A percentile compares a stretch with the other conserved stretches of the same genome.
These are phyloP conservation scores for Juglanconis sp. DNA, from an alignment of 2,329 filamentous ascomycete species.

Conservation along the genomic window DNA sequence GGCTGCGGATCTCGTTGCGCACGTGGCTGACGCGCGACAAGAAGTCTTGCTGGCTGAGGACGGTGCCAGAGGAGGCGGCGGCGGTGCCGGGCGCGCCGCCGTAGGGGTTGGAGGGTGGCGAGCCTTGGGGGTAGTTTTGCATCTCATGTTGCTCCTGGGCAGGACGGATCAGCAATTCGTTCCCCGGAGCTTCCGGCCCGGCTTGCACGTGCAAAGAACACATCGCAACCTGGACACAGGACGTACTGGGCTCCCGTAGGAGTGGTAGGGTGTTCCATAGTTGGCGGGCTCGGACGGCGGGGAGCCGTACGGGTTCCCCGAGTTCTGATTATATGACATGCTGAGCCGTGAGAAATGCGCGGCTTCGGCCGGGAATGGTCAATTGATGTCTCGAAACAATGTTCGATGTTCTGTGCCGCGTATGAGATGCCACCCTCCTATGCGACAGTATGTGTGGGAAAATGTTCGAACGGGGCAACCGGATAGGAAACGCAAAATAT, in stretches of 20 bases:
- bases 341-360: slow-evolving; percentile 18
- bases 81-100: slow-evolving; percentile 8
- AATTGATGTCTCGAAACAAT: slow-evolving; percentile 5
- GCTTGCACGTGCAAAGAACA: slow-evolving; percentile 14
- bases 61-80: slow-evolving; percentile 23
- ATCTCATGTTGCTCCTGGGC: slow-evolving; percentile 50
- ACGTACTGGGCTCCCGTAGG: slow-evolving; percentile 6
- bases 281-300: slow-evolving; percentile 21
- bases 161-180: not conserved
- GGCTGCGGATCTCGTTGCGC: slow-evolving; percentile 64
- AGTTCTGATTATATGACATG: slow-evolving; percentile 25
- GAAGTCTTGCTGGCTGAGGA: slow-evolving; percentile 64
- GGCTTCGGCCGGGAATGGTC: slow-evolving; percentile 24
- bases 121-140: slow-evolving; percentile 43
- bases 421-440: not conserved
- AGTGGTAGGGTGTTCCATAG: slow-evolving; percentile 9
- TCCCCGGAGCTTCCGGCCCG: not conserved
- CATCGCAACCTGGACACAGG: slow-evolving; percentile 16
- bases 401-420: not conserved
- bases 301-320: slow-evolving; percentile 24
- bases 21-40: slow-evolving; percentile 63
- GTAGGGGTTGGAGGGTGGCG: slow-evolving; percentile 25
- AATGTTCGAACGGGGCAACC: not conserved
- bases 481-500: no score
- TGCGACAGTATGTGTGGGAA: not conserved